A percentile compares a stretch with the other conserved stretches of the same genome.
phyloP scores from a whole-genome alignment of 768 basidiomycete genomes.

The Tephrocybe sp. region DNA sequence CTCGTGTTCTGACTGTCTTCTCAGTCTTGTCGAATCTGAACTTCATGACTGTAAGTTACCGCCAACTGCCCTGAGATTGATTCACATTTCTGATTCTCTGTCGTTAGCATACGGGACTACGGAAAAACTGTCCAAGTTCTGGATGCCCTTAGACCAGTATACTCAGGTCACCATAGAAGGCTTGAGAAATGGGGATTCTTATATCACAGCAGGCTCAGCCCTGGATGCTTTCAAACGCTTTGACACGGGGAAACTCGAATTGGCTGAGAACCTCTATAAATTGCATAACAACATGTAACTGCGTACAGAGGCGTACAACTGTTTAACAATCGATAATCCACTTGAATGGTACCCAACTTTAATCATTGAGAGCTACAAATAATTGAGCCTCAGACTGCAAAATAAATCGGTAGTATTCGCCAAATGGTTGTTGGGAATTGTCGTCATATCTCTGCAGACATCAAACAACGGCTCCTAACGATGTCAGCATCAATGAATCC shows the following conservation, averaged over 20 bases:
- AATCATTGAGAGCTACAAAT: too few species aligned
- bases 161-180: conserved; percentile 33
- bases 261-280: conserved; percentile 20
- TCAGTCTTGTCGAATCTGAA: conserved; percentile 60
- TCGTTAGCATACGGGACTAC: conserved; percentile 51
- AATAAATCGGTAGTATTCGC: too few species aligned
- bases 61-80: neutral
- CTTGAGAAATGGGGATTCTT: conserved; percentile 25
- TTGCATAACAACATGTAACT: neutral
- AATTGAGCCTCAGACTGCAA: too few species aligned
- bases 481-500: too few species aligned
- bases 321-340: too few species aligned
- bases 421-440: too few species aligned
- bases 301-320: too few species aligned
- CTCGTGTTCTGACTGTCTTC: neutral
- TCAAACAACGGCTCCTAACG: too few species aligned
- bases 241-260: conserved; percentile 32
- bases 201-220: conserved; percentile 26
- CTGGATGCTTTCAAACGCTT: conserved; percentile 28
- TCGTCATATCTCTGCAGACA: too few species aligned
- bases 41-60: conserved; percentile 51
- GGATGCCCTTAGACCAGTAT: conserved; percentile 55
- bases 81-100: neutral
- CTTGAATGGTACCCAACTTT: too few species aligned
- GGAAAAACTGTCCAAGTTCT: conserved; percentile 44